A percentile compares a stretch with the other conserved stretches of the same genome.
phyloP scores from a whole-genome alignment of 148 eudicot genomes.

The Rhododendron ferrugineum region DNA sequence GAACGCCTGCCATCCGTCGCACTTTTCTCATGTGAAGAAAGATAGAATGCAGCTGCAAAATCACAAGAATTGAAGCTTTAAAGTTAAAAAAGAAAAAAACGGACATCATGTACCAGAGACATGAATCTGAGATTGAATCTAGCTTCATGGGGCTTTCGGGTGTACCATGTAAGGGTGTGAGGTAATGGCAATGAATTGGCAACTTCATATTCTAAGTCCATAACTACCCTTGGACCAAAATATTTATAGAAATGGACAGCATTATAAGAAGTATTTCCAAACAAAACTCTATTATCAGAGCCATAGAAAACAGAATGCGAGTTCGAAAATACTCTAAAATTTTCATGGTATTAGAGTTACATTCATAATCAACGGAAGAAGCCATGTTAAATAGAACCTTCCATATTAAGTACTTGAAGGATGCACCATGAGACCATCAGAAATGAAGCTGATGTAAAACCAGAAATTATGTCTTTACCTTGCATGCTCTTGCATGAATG shows the following conservation, averaged over 20 bases:
- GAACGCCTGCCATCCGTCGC: constrained; percentile 73
- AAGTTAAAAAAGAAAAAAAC: neutral
- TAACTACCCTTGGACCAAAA: neutral
- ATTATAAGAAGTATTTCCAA: neutral
- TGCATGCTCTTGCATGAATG: neutral
- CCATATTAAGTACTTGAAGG: neutral
- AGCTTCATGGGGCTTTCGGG: neutral
- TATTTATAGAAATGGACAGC: neutral
- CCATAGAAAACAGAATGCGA: neutral
- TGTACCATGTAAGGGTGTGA: neutral
- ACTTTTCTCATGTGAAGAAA: constrained; percentile 78
- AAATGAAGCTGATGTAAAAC: neutral
- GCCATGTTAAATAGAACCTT: neutral
- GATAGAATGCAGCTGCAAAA: constrained; percentile 62
- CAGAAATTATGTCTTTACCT: neutral
- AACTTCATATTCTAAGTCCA: neutral
- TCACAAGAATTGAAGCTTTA: neutral
- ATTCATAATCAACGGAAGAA: neutral
- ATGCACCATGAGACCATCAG: neutral
- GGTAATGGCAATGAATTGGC: neutral
- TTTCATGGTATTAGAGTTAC: neutral
- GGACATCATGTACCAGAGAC: neutral
- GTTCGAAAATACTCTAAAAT: neutral
- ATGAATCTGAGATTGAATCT: neutral
- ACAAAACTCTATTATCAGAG: neutral